Evolutionary conservation across 495 filamentous ascomycete species (phyloP), one percentile per base, ranked within the genome.

Genomic region (Hapsidospora chrysogenum): DNA sequence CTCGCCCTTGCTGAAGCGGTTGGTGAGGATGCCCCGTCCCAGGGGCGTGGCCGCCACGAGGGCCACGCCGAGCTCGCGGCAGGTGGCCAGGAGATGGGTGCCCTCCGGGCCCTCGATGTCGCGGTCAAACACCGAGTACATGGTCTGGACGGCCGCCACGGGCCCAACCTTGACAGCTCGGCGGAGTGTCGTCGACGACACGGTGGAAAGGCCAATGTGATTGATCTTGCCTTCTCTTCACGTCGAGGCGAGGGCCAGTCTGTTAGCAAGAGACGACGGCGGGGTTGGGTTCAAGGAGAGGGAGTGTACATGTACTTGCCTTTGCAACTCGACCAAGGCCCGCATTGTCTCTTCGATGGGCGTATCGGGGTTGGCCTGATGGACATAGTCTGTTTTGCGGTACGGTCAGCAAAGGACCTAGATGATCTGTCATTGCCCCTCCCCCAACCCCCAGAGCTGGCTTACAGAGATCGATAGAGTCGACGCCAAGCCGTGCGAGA

Each of bases 311-410:
- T 9, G 1, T 8, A 5, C 18, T 33, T 33, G 23, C 31, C 52
- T 43, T 33, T 61, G 56, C 3, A 63, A 40, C 43, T 64, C 46
- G 15, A 46, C 57, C 54, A 78, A 41, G 9, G 51, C 63, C n/a
- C 45, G 50, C 42, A 78, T 63, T 31, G 63, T 76, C 49, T 72
- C 69, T 52, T 83, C 78, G 17, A 82, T 61, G 0, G 76, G 77
- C 0, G 70, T 68, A 29, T 57, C 56, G 4, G 43, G 33, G 36
- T 71, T 65, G 11, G 67, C 53, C 0, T 65, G 63, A 42, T 79
- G 74, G 21, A 58, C 50, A 40, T 78, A 79, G 41, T 66, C n/a
- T n/a, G n/a, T n/a, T n/a, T n/a, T n/a, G n/a, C n/a, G n/a, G n/a
- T n/a, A n/a, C n/a, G n/a, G n/a, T n/a, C n/a, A n/a, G n/a, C n/a